Conservation (phyloP, 768 basidiomycete genomes). For the Trametes cinnabarina region DNA sequence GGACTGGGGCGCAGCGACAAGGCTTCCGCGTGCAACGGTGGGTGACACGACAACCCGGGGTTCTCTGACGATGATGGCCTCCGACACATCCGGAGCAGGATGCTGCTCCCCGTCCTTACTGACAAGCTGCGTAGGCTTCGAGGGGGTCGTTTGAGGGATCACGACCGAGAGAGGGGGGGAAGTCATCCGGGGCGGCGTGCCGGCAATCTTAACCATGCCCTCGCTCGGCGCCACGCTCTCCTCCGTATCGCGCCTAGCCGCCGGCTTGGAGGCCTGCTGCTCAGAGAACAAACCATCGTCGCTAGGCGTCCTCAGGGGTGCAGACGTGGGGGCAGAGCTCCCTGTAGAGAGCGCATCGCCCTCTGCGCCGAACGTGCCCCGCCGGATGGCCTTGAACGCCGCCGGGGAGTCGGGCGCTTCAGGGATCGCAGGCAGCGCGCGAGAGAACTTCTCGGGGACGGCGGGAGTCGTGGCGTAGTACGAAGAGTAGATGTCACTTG, state of each 20-base stretch:
- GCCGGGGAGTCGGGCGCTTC: conserved; percentile 15
- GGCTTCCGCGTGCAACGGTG: conserved; percentile 9
- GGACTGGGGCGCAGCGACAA: conserved; percentile 18
- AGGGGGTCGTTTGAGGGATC: background rate
- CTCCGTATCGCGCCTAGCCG: background rate
- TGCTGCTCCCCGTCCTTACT: conserved; percentile 8
- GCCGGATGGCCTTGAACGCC: background rate
- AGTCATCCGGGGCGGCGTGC: conserved; percentile 11
- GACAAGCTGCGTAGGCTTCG: background rate
- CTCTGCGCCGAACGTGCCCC: conserved; percentile 13
- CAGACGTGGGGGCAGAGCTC: conserved; percentile 11
- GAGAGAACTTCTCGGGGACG: background rate
- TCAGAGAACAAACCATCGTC: conserved; percentile 8
- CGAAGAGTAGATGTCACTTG: conserved; percentile 15
- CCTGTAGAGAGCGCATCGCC: background rate
- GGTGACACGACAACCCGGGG: conserved; percentile 18
- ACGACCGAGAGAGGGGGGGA: conserved; percentile 21
- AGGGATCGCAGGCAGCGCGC: conserved; percentile 17
- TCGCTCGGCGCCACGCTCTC: conserved; percentile 1
- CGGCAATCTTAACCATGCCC: background rate
- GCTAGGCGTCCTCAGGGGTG: conserved; percentile 10
- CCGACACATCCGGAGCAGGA: conserved; percentile 10
- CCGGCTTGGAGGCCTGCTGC: background rate
- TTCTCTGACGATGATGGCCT: conserved; percentile 21
- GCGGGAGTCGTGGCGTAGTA: conserved; percentile 10